Evolutionary conservation across 2,329 filamentous ascomycete species (phyloP).

Genomic region (Cadophora gregata): DNA sequence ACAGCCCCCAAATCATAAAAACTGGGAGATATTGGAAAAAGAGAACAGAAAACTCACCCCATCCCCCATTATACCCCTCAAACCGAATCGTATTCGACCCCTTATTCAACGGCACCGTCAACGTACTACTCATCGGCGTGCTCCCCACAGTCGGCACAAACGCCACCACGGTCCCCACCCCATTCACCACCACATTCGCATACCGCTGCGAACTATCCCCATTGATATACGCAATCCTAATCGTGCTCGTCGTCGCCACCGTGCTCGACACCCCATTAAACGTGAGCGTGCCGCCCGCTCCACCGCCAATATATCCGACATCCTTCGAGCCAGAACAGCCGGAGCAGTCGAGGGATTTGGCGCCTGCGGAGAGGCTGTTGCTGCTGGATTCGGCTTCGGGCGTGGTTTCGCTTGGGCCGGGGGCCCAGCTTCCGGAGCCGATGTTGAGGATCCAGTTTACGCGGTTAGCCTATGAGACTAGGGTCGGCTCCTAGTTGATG

Average conservation of each 20-base stretch:
- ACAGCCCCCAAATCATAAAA: not conserved
- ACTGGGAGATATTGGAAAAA: no score
- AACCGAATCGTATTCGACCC: constrained; percentile 58
- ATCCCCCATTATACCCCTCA: constrained; percentile 48
- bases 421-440: constrained; percentile 50
- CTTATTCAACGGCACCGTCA: constrained; percentile 55
- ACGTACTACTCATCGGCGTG: constrained; percentile 51
- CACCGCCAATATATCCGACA: constrained; percentile 62
- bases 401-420: constrained; percentile 52
- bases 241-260: constrained; percentile 53
- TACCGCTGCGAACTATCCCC: constrained; percentile 59
- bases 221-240: constrained; percentile 62
- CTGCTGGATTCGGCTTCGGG: constrained; percentile 58
- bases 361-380: constrained; percentile 51
- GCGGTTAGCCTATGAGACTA: constrained; percentile 51
- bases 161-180: constrained; percentile 54
- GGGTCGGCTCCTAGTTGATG: not conserved
- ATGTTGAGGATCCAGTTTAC: constrained; percentile 61
- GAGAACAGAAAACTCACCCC: constrained; percentile 43
- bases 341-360: constrained; percentile 54
- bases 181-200: constrained; percentile 63
- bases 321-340: constrained; percentile 56
- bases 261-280: constrained; percentile 54
- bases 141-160: constrained; percentile 58
- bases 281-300: constrained; percentile 52